phyloP scores from a whole-genome alignment of 306 rosid species.

The Trifolium fragiferum region DNA sequence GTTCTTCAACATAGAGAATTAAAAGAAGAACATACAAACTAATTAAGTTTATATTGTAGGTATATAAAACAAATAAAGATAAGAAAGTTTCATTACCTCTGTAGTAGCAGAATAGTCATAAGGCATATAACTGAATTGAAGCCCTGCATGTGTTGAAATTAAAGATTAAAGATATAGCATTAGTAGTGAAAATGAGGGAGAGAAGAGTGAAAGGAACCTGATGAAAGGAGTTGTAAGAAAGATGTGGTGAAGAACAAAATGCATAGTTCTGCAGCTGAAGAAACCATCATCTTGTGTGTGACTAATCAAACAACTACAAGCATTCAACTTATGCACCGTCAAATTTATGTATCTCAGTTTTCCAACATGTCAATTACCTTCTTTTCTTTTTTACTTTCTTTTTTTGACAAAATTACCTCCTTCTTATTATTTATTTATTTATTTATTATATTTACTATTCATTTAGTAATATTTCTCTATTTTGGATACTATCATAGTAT shows the following conservation, averaged over 20 bases:
- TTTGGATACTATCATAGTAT: too few relatives aligned
- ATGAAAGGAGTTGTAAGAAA: neutral
- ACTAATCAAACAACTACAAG: neutral
- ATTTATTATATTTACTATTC: too few relatives aligned
- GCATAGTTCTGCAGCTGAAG: neutral
- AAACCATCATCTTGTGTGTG: neutral
- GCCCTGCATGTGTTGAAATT: constrained; percentile 52
- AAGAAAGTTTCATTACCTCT: constrained; percentile 53
- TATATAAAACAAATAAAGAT: neutral
- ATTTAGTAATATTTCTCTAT: too few relatives aligned
- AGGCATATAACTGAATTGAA: constrained; percentile 44
- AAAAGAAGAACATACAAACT: neutral
- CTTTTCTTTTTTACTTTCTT: too few relatives aligned
- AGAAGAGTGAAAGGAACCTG: neutral
- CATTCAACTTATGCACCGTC: neutral
- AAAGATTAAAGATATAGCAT: neutral
- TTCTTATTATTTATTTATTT: too few relatives aligned
- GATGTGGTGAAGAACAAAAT: neutral
- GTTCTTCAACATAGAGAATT: neutral
- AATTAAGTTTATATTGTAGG: too few relatives aligned
- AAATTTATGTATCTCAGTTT: neutral
- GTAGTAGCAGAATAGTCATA: constrained; percentile 70
- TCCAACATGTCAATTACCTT: too few relatives aligned
- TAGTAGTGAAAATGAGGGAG: constrained; percentile 9
- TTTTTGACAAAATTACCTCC: too few relatives aligned